Conservation (phyloP, 495 filamentous ascomycete species). For the Penicillium pulvis region DNA sequence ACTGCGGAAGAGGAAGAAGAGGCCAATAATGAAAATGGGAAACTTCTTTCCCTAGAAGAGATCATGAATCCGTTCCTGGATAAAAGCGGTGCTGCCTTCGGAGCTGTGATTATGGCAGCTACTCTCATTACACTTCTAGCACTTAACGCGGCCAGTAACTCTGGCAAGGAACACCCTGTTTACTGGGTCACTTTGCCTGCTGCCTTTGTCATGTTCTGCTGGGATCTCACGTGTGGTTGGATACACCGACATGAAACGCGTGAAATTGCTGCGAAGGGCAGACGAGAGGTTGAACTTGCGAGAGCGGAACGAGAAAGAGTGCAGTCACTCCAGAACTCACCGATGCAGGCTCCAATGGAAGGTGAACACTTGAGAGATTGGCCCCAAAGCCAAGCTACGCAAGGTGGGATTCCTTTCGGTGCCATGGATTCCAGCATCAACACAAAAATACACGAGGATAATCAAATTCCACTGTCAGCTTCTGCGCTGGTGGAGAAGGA, state of each 20-base stretch:
- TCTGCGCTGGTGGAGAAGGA: slow-evolving; percentile 16
- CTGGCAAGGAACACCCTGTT: slow-evolving; percentile 39
- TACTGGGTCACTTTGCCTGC: slow-evolving; percentile 65
- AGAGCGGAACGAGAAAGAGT: slow-evolving; percentile 33
- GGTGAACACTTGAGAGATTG: neutral
- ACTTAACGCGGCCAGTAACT: slow-evolving; percentile 57
- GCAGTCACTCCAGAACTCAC: slow-evolving; percentile 10
- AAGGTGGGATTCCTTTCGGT: neutral
- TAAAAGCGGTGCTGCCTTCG: slow-evolving; percentile 61
- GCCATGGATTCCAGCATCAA: slow-evolving; percentile 3
- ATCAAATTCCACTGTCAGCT: slow-evolving; percentile 9
- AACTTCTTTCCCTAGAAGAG: slow-evolving; percentile 61
- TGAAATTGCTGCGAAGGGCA: slow-evolving; percentile 57
- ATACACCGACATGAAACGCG: slow-evolving; percentile 57
- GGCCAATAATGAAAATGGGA: slow-evolving; percentile 33
- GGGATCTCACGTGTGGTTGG: slow-evolving; percentile 63
- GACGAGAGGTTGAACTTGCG: slow-evolving; percentile 50
- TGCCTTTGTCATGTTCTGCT: slow-evolving; percentile 62
- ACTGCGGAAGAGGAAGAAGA: slow-evolving; percentile 55
- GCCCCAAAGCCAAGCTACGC: neutral
- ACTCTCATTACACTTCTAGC: slow-evolving; percentile 61
- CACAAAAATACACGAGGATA: slow-evolving; percentile 1
- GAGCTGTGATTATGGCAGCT: slow-evolving; percentile 60
- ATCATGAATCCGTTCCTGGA: slow-evolving; percentile 73
- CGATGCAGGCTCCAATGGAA: slow-evolving; percentile 6